These are phyloP conservation scores for Fraxinus paxiana DNA, from an alignment of 305 asterid genomes.

Conservation along the genomic window DNA sequence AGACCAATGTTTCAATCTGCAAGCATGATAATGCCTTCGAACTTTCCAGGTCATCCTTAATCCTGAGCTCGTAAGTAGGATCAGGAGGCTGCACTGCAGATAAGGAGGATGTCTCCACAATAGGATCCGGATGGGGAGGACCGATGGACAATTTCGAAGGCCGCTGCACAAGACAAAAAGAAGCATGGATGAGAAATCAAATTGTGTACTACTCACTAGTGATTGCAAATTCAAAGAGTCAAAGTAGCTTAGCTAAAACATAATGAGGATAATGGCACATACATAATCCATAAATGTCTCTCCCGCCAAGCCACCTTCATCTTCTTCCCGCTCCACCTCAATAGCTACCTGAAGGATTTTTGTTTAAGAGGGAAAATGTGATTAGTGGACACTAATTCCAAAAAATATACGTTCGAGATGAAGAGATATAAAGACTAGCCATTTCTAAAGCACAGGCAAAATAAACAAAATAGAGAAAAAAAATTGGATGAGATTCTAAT, in stretches of 20 bases:
- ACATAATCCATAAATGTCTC: conserved; percentile 96
- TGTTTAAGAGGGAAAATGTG: conserved; percentile 13
- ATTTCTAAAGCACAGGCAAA: not conserved
- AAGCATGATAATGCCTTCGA: conserved; percentile 83
- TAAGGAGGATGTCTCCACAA: conserved; percentile 93
- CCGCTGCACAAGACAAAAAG: conserved; percentile 46
- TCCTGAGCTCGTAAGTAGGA: conserved; percentile 74
- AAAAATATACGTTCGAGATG: not conserved
- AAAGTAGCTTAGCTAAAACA: not conserved
- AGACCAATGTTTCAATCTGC: conserved; percentile 96
- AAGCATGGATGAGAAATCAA: conserved; percentile 23
- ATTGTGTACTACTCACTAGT: conserved; percentile 12
- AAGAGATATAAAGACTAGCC: not conserved
- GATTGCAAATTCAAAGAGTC: conserved; percentile 17
- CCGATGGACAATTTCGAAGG: conserved; percentile 89
- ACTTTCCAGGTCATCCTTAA: conserved; percentile 67
- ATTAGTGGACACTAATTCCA: conserved; percentile 16
- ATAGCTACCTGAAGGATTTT: conserved; percentile 64
- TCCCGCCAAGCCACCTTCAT: conserved; percentile 89
- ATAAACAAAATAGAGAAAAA: not conserved
- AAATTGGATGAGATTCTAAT: not conserved
- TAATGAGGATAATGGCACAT: conserved; percentile 22
- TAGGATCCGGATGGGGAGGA: conserved; percentile 89
- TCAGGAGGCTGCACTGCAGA: conserved; percentile 98
- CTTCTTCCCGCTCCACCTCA: conserved; percentile 97